phyloP scores from a whole-genome alignment of 371 early-diverging fungal genomes.

The Blastocladiella emersonii region DNA sequence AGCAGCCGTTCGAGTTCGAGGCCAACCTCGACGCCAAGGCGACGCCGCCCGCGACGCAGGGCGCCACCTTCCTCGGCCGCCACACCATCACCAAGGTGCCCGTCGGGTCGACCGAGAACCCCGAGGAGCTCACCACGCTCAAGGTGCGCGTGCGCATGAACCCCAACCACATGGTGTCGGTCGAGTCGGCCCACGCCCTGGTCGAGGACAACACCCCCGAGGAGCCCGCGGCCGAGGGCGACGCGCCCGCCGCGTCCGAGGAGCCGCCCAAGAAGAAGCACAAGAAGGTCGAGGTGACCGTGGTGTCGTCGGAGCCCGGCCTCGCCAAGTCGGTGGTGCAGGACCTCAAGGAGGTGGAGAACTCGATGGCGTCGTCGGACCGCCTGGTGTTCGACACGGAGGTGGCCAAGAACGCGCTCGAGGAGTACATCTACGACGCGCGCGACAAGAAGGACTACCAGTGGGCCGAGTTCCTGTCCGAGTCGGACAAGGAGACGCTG shows the following conservation, averaged over 20 bases:
- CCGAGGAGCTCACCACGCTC: conserved; percentile 51
- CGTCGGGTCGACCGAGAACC: conserved; percentile 15
- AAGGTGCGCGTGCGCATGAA: conserved; percentile 86
- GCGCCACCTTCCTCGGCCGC: conserved; percentile 17
- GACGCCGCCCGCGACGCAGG: conserved; percentile 15
- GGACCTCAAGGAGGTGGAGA: conserved; percentile 60
- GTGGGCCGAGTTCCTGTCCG: conserved; percentile 59
- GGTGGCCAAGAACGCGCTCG: conserved; percentile 83
- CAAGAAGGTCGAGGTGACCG: conserved; percentile 71
- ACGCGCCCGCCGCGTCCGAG: conserved; percentile 19
- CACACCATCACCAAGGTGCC: conserved; percentile 34
- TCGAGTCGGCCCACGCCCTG: conserved; percentile 76
- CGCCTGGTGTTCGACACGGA: conserved; percentile 86
- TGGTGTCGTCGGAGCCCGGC: conserved; percentile 44
- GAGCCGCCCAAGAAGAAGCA: conserved; percentile 61
- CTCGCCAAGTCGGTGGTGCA: conserved; percentile 39
- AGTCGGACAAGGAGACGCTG: conserved; percentile 54
- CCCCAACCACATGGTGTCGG: conserved; percentile 61
- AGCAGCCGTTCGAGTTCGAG: conserved; percentile 61
- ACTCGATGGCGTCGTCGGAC: conserved; percentile 71
- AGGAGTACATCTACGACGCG: conserved; percentile 96
- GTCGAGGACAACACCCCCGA: conserved; percentile 50
- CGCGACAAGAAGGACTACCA: conserved; percentile 70
- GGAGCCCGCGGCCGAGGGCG: conserved; percentile 12
- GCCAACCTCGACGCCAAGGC: conserved; percentile 46